A percentile compares a stretch with the other conserved stretches of the same genome.
Evolutionary conservation across 345 rosid genomes (phyloP).

Genomic region (Eucalyptus polybractea): DNA sequence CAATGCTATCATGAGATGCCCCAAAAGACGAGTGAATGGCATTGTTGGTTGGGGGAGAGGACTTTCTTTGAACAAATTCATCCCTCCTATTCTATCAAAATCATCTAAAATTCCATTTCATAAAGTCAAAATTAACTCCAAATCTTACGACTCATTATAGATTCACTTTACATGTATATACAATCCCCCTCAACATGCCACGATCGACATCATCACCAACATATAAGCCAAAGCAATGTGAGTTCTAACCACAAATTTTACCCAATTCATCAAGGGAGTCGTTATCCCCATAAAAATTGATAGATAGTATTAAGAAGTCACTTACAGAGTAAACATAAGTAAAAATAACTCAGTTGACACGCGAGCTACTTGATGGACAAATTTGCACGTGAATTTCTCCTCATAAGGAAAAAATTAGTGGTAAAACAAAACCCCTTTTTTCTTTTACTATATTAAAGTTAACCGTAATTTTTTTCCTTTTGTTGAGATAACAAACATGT

Average conservation of each 20-base stretch:
- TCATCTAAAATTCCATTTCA: background rate
- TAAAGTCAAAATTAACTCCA: background rate
- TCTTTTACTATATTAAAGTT: background rate
- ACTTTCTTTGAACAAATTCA: background rate
- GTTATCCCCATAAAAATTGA: background rate
- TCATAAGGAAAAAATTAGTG: background rate
- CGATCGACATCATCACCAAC: background rate
- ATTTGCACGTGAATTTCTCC: background rate
- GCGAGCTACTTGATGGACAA: background rate
- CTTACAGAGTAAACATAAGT: background rate
- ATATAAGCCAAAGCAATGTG: background rate
- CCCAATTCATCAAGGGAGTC: background rate
- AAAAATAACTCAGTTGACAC: background rate
- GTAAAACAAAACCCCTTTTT: background rate
- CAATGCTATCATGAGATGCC: background rate
- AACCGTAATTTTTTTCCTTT: background rate
- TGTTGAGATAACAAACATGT: background rate
- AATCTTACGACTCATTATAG: background rate
- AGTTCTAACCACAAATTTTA: background rate
- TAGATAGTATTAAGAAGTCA: background rate
- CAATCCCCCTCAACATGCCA: background rate
- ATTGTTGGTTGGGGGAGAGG: background rate
- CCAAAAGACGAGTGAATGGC: background rate
- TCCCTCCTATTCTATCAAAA: background rate
- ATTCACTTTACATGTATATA: background rate